Evolutionary conservation across 1,139 yeast species (phyloP).

Genomic region (Suhomyces bribrorum): DNA sequence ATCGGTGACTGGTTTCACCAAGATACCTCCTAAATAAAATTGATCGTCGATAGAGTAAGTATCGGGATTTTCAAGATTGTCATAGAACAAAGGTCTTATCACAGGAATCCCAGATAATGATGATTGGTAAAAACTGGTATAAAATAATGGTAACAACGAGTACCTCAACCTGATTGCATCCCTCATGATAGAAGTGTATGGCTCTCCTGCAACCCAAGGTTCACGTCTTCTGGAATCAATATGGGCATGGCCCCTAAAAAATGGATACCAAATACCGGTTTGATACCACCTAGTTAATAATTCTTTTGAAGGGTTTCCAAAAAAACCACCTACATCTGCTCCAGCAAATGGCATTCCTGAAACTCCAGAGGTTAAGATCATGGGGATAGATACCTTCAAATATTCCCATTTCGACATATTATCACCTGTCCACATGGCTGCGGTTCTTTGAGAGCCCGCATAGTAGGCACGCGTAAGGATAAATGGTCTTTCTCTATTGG

Average conservation of each 20-base stretch:
- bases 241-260: slow-evolving; percentile 95
- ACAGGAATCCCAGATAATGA: slow-evolving; percentile 68
- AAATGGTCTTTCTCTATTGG: slow-evolving; percentile 71
- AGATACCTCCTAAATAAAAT: slow-evolving; percentile 78
- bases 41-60: slow-evolving; percentile 74
- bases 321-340: slow-evolving; percentile 96
- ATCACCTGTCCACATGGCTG: slow-evolving; percentile 99
- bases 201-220: slow-evolving; percentile 84
- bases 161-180: slow-evolving; percentile 76
- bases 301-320: slow-evolving; percentile 83
- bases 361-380: slow-evolving; percentile 78
- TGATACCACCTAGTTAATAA: slow-evolving; percentile 92
- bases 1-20: slow-evolving; percentile 80
- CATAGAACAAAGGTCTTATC: slow-evolving; percentile 73
- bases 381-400: slow-evolving; percentile 76
- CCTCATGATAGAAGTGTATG: slow-evolving; percentile 65
- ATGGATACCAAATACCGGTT: slow-evolving; percentile 93
- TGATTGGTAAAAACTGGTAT: slow-evolving; percentile 76
- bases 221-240: slow-evolving; percentile 90
- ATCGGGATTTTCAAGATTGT: slow-evolving; percentile 51
- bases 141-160: slow-evolving; percentile 71
- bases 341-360: slow-evolving; percentile 94
- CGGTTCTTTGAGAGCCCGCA: slow-evolving; percentile 88
- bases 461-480: slow-evolving; percentile 83
- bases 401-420: slow-evolving; percentile 93